Conservation (phyloP, 2,329 filamentous ascomycete species). For the Trichocomaceae sp. region DNA sequence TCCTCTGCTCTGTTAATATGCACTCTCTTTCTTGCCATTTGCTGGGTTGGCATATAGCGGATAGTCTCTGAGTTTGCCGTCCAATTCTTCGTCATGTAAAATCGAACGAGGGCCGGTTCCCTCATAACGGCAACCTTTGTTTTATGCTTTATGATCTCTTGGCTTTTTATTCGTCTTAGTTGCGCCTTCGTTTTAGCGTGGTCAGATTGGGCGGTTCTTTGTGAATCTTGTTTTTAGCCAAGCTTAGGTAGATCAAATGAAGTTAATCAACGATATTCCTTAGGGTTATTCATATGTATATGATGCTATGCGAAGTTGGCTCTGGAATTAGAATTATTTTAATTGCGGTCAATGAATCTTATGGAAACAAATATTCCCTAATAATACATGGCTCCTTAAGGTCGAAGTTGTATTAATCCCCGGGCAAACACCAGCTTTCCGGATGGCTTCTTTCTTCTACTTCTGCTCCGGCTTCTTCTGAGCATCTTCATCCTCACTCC, state of each 20-base stretch:
- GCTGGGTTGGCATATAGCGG: background rate
- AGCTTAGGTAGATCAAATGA: background rate
- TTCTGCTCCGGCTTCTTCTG: background rate
- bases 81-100: background rate
- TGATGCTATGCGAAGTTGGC: background rate
- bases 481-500: slow-evolving; percentile 30
- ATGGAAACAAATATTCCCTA: background rate
- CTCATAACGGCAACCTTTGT: background rate
- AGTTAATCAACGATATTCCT: background rate
- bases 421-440: background rate
- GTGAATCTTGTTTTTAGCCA: background rate
- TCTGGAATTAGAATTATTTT: background rate
- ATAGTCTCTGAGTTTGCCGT: background rate
- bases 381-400: background rate
- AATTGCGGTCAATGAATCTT: background rate
- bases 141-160: background rate
- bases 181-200: background rate
- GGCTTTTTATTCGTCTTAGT: background rate
- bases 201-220: background rate
- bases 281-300: background rate
- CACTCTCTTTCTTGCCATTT: background rate
- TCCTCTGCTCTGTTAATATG: background rate
- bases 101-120: background rate
- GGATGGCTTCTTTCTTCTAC: background rate
- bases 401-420: background rate